Conservation (phyloP, 148 eudicot genomes). For the Vaccinium macrocarpon region DNA sequence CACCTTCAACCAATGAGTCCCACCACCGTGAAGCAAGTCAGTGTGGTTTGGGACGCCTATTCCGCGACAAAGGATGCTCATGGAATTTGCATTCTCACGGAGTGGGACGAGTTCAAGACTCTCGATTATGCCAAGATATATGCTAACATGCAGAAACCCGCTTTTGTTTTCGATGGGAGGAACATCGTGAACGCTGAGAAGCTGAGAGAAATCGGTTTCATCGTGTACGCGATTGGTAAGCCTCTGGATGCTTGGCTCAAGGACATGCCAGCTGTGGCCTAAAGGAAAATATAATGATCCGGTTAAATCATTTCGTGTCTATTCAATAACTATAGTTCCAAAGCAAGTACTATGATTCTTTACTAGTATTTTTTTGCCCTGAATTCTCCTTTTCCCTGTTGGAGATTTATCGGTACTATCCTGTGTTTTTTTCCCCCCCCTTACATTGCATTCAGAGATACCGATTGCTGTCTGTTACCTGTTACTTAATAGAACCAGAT, state of each 20-base stretch:
- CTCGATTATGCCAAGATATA: slow-evolving; percentile 59
- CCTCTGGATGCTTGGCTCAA: slow-evolving; percentile 79
- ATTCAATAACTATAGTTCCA: not conserved
- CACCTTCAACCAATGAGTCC: slow-evolving; percentile 67
- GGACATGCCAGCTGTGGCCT: slow-evolving; percentile 64
- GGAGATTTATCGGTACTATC: not conserved
- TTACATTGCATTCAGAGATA: not conserved
- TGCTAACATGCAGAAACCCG: slow-evolving; percentile 79
- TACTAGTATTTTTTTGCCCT: slow-evolving; percentile 15
- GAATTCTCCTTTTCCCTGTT: slow-evolving; percentile 2
- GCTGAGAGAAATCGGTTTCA: slow-evolving; percentile 67
- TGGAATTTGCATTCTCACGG: slow-evolving; percentile 63
- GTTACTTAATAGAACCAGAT: slow-evolving; percentile 14
- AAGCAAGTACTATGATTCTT: slow-evolving; percentile 19
- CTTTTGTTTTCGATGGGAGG: slow-evolving; percentile 79
- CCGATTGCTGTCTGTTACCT: not conserved
- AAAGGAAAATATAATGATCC: not conserved
- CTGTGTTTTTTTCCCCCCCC: too few relatives aligned
- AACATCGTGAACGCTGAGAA: slow-evolving; percentile 45
- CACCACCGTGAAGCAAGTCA: slow-evolving; percentile 54
- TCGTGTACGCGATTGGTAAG: slow-evolving; percentile 80
- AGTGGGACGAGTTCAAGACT: slow-evolving; percentile 77
- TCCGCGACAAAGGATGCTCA: slow-evolving; percentile 74
- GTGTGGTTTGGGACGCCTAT: slow-evolving; percentile 67
- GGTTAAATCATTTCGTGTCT: not conserved